Base-by-base conservation (phyloP, 1,284 basidiomycete genomes). In the Kalmanozyma brasiliensis region DNA sequence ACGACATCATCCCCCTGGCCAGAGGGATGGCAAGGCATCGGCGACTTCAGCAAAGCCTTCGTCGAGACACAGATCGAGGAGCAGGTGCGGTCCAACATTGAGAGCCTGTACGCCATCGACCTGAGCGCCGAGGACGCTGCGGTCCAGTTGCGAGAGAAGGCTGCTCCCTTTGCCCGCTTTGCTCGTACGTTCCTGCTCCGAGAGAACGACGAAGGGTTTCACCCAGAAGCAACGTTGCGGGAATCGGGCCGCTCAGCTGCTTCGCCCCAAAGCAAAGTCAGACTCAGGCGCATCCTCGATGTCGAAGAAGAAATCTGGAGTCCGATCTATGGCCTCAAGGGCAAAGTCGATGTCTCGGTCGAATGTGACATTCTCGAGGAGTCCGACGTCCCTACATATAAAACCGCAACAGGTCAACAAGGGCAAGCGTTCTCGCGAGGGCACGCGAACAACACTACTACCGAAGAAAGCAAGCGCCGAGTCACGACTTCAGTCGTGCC, bases 241-340 rank as follows among this genome's bases (percentile, higher is more conserved):
- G 67, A 70, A n/a, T 49, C 52, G 1, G 19, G 47, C 23, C 42
- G 56, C 2, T 24, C 51, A 1, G 9, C 52, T 5, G 35, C 34
- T 5, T 45, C 49, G 11, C 8, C 47, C 1, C 48, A 35, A 10
- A 38, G 65, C 8, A 53, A 58, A 22, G 42, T 77, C 10, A 46
- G 62, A 9, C 44, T 77, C 14, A 66, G 57, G 20, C 70, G 73
- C 4, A 64, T 81, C 29, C 67, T 76, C 13, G 94, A 94, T 58
- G 87, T 96, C 36, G 96, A 98, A 84, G 95, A 98, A 82, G 94
- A 98, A 73, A 95, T 98, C 62, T 96, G 93, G 91, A 94, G 92
- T 0, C 94, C 96, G 0, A 90, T 89, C 11, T 96, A 91, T 79
- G 96, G 95, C 0, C 85, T 99, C 35, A 97, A 95, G 82, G 96